Evolutionary conservation across 495 filamentous ascomycete species (phyloP).

Genomic region (Aspergillus funiculosus): DNA sequence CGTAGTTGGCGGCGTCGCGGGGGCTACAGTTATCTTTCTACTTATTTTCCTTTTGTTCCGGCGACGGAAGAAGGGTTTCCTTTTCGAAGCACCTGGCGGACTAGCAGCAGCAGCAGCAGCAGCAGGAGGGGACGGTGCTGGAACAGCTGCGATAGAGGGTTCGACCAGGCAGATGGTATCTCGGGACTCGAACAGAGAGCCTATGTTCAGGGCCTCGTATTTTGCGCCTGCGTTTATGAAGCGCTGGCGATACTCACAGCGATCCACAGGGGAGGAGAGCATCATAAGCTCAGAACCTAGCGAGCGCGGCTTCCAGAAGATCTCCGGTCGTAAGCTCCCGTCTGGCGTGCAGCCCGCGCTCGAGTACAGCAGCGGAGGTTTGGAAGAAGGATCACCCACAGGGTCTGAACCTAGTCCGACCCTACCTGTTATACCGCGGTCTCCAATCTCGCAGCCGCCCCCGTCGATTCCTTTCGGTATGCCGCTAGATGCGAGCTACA

Average conservation of each 20-base stretch:
- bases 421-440: conserved; percentile 22
- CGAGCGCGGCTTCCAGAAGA: conserved; percentile 53
- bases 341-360: conserved; percentile 62
- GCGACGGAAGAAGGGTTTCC: conserved; percentile 34
- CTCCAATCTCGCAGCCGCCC: conserved; percentile 28
- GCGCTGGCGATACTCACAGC: conserved; percentile 34
- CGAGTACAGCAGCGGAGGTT: conserved; percentile 53
- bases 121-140: not conserved
- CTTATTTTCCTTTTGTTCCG: conserved; percentile 45
- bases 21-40: conserved; percentile 50
- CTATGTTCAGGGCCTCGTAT: conserved; percentile 50
- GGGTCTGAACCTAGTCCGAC: conserved; percentile 21
- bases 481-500: conserved; percentile 34
- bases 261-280: conserved; percentile 42
- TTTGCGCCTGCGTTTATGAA: conserved; percentile 44
- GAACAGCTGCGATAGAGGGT: conserved; percentile 5
- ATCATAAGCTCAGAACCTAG: conserved; percentile 30
- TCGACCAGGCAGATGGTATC: conserved; percentile 37
- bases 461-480: conserved; percentile 32
- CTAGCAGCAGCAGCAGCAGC: conserved; percentile 22
- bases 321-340: conserved; percentile 68
- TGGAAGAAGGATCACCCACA: conserved; percentile 24
- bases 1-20: conserved; percentile 61
- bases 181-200: conserved; percentile 49
- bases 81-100: conserved; percentile 16